Evolutionary conservation across 139 green algal genomes (phyloP), one percentile per base, ranked within the genome.

Genomic region (Haematococcus sp.): DNA sequence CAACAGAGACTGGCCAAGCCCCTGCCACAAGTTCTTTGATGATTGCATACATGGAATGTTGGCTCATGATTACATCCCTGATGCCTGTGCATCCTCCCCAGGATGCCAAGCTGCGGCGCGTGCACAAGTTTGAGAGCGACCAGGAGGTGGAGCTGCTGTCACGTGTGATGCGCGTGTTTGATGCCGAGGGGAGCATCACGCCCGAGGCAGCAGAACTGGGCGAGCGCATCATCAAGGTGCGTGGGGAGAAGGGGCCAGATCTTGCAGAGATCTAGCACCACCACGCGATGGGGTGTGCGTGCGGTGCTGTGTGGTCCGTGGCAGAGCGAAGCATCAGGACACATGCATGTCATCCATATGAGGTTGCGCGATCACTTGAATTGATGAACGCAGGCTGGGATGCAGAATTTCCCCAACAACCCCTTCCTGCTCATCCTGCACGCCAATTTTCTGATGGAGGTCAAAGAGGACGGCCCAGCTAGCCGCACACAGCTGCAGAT

Each of bases 401-500:
- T 80, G 61, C 59, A 31, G 23, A 34, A n/a, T 0, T 77, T 76
- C 44, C 68, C 63, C 52, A 74, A 67, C n/a, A 43, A 65, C 0
- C 58, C 76, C 0, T 54, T 35, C 2, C 35, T 86, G 15, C 64
- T 82, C 16, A 63, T 82, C 16, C 59, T 80, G 61, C 79, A 75
- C 34, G 46, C 81, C 40, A 80, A 79, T 35, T 80, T 82, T 34
- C 25, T 83, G 30, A 28, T 83, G 25, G 74, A 81, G 54, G 69
- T 80, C 9, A 63, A 64, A 22, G 70, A 79, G 23, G 81, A 86
- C 49, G 76, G 60, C 3, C 72, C 78, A 33, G 68, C 69, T 0
- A 49, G 34, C 5, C 68, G 76, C 63, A 83, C 81, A 1, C 81
- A 86, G 81, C 76, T 86, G 59, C 81, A 86, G 72, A 54, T 86